Conservation (phyloP, 192 early-diverging fungal genomes). For the Entomortierella chlamydospora region DNA sequence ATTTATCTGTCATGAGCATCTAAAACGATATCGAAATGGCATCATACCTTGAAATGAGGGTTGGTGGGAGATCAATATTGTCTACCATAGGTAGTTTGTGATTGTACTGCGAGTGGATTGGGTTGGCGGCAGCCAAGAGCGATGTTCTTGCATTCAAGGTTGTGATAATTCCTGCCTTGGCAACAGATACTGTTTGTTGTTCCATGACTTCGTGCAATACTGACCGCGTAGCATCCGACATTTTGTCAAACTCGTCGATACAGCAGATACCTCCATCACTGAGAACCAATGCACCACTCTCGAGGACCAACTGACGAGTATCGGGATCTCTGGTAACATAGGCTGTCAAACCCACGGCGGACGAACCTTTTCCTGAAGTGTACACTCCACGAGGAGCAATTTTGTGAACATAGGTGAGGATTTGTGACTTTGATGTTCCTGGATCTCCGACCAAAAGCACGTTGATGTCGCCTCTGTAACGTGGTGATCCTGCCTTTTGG, state of each 20-base stretch:
- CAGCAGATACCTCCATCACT: conserved; percentile 97
- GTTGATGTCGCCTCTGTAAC: conserved; percentile 90
- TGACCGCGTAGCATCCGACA: conserved; percentile 93
- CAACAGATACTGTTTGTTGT: conserved; percentile 98
- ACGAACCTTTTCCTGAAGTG: conserved; percentile 97
- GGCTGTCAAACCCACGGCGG: conserved; percentile 95
- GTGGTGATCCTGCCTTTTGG: conserved; percentile 73
- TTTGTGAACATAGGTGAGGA: conserved; percentile 92
- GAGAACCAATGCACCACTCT: conserved; percentile 96
- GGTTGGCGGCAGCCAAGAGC: conserved; percentile 94
- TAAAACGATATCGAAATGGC: background rate
- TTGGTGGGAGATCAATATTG: conserved; percentile 92
- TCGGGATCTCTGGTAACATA: conserved; percentile 96
- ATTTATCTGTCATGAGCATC: no score
- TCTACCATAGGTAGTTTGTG: conserved; percentile 82
- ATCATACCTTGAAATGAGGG: conserved; percentile 86
- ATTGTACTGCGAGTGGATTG: conserved; percentile 92
- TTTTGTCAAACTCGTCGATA: conserved; percentile 99
- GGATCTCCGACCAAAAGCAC: conserved; percentile 96
- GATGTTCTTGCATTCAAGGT: conserved; percentile 97
- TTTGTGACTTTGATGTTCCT: conserved; percentile 95
- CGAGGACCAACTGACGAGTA: conserved; percentile 93
- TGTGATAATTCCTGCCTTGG: conserved; percentile 99
- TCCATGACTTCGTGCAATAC: conserved; percentile 99
- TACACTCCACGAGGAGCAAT: conserved; percentile 96